Base-by-base conservation (phyloP, 2,329 filamentous ascomycete genomes). In the Diplocarpon rosae region DNA sequence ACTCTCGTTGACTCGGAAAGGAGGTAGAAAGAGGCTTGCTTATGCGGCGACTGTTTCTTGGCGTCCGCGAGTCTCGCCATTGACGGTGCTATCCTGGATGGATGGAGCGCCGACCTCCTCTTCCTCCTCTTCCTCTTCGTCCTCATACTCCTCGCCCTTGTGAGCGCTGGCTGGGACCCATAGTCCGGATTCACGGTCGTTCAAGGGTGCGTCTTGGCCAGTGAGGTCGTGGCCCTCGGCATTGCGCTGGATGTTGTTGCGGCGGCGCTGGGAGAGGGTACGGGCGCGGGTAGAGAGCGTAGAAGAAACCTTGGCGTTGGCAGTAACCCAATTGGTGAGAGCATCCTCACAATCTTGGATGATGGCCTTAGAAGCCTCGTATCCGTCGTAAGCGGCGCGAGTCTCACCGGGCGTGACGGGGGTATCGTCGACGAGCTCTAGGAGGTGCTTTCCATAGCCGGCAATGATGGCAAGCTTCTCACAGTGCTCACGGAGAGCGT, bases 281-380 rank as follows among this genome's bases (percentile, higher is more conserved):
- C 89, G 86, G 33, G 90, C 80, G 48, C 92, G 86, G 14, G 81
- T 84, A 4, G 87, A 95, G 39, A 98, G 78, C 64, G 86, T 89
- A 52, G 89, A 82, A 45, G 76, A 83, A 56, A 98, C 88, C 37
- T 86, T 82, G 5, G 92, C 90, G 61, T 93, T 92, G 59, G 87
- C 82, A 46, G 80, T 76, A 32, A 96, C 88, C 92, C 92, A 98
- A 72, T 95, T 95, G 64, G 88, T 95, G 49, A 98, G 80, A 1
- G 92, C 78, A 63, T 96, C 89, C 68, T 98, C 92, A 65, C 92
- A 98, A 67, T 98, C 92, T 69, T 98, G 92, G 61, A 98, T 96
- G 67, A 98, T 96, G 52, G 85, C 90, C 70, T 95, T 96, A 76
- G 86, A 94, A 51, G 89, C 89, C 65, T 98, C 92, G 63, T 98